Evolutionary conservation across 1,139 yeast species (phyloP), one percentile per base, ranked within the genome.

Genomic region (Martiniozyma asiatica): DNA sequence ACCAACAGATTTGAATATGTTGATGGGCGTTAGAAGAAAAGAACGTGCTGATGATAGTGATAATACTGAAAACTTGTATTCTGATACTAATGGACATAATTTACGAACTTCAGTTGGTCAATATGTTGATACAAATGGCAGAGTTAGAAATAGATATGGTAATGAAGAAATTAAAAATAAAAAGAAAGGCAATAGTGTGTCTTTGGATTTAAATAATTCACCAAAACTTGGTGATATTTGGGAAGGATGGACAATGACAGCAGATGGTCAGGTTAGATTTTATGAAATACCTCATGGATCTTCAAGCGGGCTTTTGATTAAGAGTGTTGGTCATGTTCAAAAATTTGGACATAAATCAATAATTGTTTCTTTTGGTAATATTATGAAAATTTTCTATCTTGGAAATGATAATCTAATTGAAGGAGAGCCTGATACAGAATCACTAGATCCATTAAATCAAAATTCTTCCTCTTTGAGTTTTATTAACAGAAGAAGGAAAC

Each of bases 171-270:
- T 16, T 8, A 6, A 16, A 16, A 10, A 15, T n/a, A 13, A 14
- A 20, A 13, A 16, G 14, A 25, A n/a, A n/a, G n/a, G n/a, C n/a
- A n/a, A n/a, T n/a, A n/a, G n/a, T n/a, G n/a, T n/a, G n/a, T n/a
- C n/a, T n/a, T n/a, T n/a, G n/a, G n/a, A 18, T 9, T 20, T 15
- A 13, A 9, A 21, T 5, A 20, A 14, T 4, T 13, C 27, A 15
- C 50, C 44, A 4, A 39, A 38, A 14, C 22, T 48, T 16, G 42
- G 44, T 30, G 60, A 62, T 33, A 40, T 68, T 6, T 80, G 92
- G 87, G 85, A 79, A 51, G 93, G 92, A 1, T 82, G 84, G 66
- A 74, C 84, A 2, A 68, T 82, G 58, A 63, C 68, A 4, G 69
- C 72, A 15, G 66, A 67, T 36, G 93, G 94, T 0, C 64, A 65